phyloP scores from a whole-genome alignment of 169 alveolate species.

The Besnoitia besnoiti region DNA sequence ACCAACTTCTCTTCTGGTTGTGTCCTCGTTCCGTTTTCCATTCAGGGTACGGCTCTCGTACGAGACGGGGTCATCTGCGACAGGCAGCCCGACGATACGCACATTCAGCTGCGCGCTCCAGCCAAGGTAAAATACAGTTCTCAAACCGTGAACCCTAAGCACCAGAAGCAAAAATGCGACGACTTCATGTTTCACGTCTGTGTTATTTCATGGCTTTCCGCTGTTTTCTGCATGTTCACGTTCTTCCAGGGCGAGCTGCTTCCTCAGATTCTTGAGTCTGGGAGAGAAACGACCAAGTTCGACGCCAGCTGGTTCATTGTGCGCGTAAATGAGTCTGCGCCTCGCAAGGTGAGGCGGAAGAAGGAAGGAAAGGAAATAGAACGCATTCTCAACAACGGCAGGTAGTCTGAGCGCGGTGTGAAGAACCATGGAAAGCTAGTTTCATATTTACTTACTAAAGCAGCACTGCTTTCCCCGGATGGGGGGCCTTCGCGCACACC shows the following conservation, averaged over 20 bases:
- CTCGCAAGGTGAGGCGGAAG: slow-evolving; percentile 37
- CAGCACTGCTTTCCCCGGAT: too few species aligned
- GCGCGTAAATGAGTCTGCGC: slow-evolving; percentile 67
- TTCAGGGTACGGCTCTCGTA: slow-evolving; percentile 56
- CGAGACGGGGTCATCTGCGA: slow-evolving; percentile 61
- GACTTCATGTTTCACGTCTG: background rate
- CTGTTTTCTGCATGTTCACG: background rate
- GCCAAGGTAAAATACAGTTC: slow-evolving; percentile 36
- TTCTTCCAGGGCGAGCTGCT: slow-evolving; percentile 44
- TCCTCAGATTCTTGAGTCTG: slow-evolving; percentile 68
- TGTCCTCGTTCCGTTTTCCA: too few species aligned
- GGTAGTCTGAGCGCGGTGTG: background rate
- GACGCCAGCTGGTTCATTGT: slow-evolving; percentile 72
- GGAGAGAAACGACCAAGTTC: slow-evolving; percentile 57
- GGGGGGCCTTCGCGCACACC: too few species aligned
- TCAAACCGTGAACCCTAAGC: background rate
- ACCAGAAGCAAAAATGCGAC: background rate
- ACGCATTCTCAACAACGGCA: background rate
- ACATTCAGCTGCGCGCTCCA: slow-evolving; percentile 6
- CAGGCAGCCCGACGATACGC: slow-evolving; percentile 33
- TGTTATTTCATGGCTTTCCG: background rate
- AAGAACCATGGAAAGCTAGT: too few species aligned
- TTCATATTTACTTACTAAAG: too few species aligned
- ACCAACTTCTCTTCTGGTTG: too few species aligned
- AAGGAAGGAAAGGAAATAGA: background rate